These are phyloP conservation scores for Phaeotremella skinneri DNA, from an alignment of 768 basidiomycete species.

Conservation along the genomic window DNA sequence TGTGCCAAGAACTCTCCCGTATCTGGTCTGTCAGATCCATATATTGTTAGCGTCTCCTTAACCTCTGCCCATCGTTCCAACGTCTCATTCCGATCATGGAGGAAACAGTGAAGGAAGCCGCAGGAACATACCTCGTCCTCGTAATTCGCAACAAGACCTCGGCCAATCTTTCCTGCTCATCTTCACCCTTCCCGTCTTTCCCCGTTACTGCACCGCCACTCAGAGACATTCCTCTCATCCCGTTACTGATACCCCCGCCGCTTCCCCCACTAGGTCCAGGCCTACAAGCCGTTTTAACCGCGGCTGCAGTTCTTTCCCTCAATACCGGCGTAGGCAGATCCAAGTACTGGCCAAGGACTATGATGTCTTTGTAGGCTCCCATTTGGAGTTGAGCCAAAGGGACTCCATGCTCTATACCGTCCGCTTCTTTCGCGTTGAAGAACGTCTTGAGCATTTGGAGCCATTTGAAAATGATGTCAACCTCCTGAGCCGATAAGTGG, in stretches of 20 bases:
- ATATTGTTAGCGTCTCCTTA: not conserved
- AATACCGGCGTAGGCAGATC: slow-evolving; percentile 46
- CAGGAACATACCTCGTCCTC: slow-evolving; percentile 38
- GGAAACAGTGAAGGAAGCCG: not conserved
- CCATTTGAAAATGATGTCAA: slow-evolving; percentile 52
- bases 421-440: slow-evolving; percentile 47
- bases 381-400: slow-evolving; percentile 34
- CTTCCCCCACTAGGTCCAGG: slow-evolving; percentile 2
- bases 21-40: slow-evolving; percentile 26
- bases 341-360: slow-evolving; percentile 49
- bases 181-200: not conserved
- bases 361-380: slow-evolving; percentile 45
- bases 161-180: slow-evolving; percentile 43
- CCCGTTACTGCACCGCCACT: slow-evolving; percentile 1
- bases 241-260: slow-evolving; percentile 1
- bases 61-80: too few relatives aligned
- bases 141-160: slow-evolving; percentile 49
- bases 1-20: slow-evolving; percentile 39
- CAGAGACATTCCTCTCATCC: slow-evolving; percentile 12
- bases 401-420: slow-evolving; percentile 47
- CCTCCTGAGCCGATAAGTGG: slow-evolving; percentile 25
- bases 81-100: not conserved
- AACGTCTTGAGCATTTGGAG: slow-evolving; percentile 48
- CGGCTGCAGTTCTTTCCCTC: slow-evolving; percentile 40
- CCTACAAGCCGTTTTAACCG: slow-evolving; percentile 40